These are phyloP conservation scores for Metschnikowia peoriensis DNA, from an alignment of 805 yeast genomes.

Conservation along the genomic window DNA sequence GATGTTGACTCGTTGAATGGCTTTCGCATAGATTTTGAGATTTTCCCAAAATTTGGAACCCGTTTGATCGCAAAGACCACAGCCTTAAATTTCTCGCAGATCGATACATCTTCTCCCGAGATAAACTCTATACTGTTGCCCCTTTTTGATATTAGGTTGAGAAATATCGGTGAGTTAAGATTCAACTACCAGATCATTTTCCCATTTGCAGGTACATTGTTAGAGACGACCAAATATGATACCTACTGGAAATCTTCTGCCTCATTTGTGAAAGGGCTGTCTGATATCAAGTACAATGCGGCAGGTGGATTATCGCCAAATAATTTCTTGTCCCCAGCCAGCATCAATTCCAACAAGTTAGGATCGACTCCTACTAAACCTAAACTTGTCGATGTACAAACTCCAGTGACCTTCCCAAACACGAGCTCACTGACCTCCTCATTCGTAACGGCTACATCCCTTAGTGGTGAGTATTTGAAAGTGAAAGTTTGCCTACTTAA, in stretches of 20 bases:
- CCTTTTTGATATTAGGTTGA: conserved; percentile 74
- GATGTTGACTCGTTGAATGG: conserved; percentile 61
- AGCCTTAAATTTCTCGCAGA: conserved; percentile 55
- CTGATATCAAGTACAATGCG: conserved; percentile 30
- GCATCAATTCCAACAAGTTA: conserved; percentile 18
- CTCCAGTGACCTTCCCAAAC: conserved; percentile 12
- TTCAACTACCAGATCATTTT: conserved; percentile 79
- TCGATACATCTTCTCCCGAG: conserved; percentile 41
- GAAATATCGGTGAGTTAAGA: conserved; percentile 75
- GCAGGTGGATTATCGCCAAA: conserved; percentile 43
- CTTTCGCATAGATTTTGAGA: conserved; percentile 80
- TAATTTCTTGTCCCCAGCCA: conserved; percentile 38
- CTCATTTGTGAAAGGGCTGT: conserved; percentile 42
- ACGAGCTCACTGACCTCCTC: conserved; percentile 41
- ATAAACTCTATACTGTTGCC: conserved; percentile 55
- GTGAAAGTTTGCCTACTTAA: conserved; percentile 66
- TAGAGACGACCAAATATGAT: conserved; percentile 89
- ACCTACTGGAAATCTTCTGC: conserved; percentile 95
- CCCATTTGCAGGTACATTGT: conserved; percentile 81
- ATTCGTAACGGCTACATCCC: conserved; percentile 87
- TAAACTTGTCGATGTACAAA: conserved; percentile 7
- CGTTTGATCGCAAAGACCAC: conserved; percentile 86
- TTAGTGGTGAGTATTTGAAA: conserved; percentile 75
- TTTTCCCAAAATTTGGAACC: conserved; percentile 94
- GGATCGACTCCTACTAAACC: conserved; percentile 17